phyloP scores from a whole-genome alignment of 2,329 filamentous ascomycete genomes.

The Aspergillus novoparasiticus region DNA sequence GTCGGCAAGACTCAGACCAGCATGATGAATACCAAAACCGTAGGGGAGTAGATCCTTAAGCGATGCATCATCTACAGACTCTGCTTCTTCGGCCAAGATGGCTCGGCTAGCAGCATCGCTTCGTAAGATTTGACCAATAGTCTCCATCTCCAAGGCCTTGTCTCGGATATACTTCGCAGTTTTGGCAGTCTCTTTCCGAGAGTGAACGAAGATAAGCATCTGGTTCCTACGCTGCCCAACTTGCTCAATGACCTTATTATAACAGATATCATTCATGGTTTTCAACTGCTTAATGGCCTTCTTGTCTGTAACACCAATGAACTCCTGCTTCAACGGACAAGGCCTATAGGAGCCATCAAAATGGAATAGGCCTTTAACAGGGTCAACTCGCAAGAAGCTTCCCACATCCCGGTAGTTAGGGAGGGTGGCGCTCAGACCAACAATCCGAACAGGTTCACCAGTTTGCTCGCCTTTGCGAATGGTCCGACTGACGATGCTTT shows the following conservation, averaged over 20 bases:
- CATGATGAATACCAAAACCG: slow-evolving; percentile 97
- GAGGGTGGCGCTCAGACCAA: slow-evolving; percentile 91
- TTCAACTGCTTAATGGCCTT: slow-evolving; percentile 99
- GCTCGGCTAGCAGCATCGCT: slow-evolving; percentile 91
- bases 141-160: slow-evolving; percentile 95
- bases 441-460: slow-evolving; percentile 85
- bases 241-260: slow-evolving; percentile 95
- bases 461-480: slow-evolving; percentile 93
- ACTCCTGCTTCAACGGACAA: slow-evolving; percentile 93
- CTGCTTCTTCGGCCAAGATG: slow-evolving; percentile 81
- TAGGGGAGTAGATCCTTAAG: slow-evolving; percentile 94
- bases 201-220: slow-evolving; percentile 99
- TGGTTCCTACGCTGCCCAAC: slow-evolving; percentile 91
- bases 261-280: slow-evolving; percentile 99
- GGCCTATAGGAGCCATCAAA: slow-evolving; percentile 94
- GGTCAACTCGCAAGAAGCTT: slow-evolving; percentile 89
- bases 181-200: slow-evolving; percentile 96
- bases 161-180: slow-evolving; percentile 95
- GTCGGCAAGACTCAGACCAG: slow-evolving; percentile 94
- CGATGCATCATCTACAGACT: slow-evolving; percentile 79
- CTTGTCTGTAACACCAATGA: slow-evolving; percentile 94
- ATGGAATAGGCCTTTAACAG: slow-evolving; percentile 84
- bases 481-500: slow-evolving; percentile 94
- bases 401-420: slow-evolving; percentile 97
- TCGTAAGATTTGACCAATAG: slow-evolving; percentile 91